Conservation (phyloP, 2,329 filamentous ascomycete genomes). For the Alternaria sp. region DNA sequence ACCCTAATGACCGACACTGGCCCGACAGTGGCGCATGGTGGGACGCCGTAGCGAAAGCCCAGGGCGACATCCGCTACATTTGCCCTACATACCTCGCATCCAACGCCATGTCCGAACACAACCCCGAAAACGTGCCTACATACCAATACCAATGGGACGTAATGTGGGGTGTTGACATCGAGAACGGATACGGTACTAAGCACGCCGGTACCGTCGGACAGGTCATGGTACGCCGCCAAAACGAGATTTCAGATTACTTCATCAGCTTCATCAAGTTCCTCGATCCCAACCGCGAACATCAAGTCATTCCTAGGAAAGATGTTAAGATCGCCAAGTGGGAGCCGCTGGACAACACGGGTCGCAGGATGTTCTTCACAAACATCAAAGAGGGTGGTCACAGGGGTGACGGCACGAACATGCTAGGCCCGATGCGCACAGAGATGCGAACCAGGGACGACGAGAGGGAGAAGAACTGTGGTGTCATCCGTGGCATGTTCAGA, state of each 20-base stretch:
- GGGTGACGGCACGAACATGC: constrained; percentile 32
- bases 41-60: constrained; percentile 46
- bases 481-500: constrained; percentile 32
- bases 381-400: constrained; percentile 35
- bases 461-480: constrained; percentile 30
- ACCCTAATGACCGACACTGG: constrained; percentile 47
- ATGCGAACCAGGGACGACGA: constrained; percentile 30
- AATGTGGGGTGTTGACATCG: constrained; percentile 40
- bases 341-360: constrained; percentile 28
- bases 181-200: constrained; percentile 45
- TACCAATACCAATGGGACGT: constrained; percentile 49
- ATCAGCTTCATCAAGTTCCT: constrained; percentile 45
- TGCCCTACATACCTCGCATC: constrained; percentile 44
- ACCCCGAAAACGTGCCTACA: constrained; percentile 34
- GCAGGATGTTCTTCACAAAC: constrained; percentile 43
- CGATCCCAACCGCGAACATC: constrained; percentile 39
- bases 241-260: constrained; percentile 44
- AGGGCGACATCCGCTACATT: constrained; percentile 47
- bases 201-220: constrained; percentile 45
- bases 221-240: constrained; percentile 40
- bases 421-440: constrained; percentile 31
- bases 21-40: constrained; percentile 43
- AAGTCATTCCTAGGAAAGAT: constrained; percentile 3
- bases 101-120: constrained; percentile 42
- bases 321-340: constrained; percentile 30